These are phyloP conservation scores for Amanita subjunquillea DNA, from an alignment of 768 basidiomycete species.

Conservation along the genomic window DNA sequence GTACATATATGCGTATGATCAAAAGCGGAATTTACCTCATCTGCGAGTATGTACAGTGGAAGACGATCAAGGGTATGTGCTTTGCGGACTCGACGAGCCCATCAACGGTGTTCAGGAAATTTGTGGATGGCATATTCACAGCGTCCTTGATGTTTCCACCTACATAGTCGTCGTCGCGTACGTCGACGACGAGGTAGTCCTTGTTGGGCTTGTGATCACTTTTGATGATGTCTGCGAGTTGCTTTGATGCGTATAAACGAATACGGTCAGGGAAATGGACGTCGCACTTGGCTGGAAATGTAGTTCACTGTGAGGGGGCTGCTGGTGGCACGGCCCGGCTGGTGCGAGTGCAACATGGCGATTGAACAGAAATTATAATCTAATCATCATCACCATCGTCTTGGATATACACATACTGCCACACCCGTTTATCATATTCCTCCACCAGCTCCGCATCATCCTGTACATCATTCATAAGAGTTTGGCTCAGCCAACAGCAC, in stretches of 20 bases:
- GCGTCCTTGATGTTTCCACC: conserved; percentile 73
- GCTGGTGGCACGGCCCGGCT: neutral
- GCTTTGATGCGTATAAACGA: conserved; percentile 26
- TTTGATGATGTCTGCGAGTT: conserved; percentile 62
- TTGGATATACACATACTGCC: conserved; percentile 22
- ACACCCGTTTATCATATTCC: conserved; percentile 62
- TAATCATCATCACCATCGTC: neutral
- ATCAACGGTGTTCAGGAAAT: conserved; percentile 48
- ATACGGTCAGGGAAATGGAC: neutral
- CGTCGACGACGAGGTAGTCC: conserved; percentile 74
- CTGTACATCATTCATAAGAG: conserved; percentile 17
- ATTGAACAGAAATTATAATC: too few species aligned
- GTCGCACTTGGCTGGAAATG: conserved; percentile 28
- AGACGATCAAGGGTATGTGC: conserved; percentile 53
- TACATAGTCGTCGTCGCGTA: conserved; percentile 68
- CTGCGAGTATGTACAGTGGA: conserved; percentile 76
- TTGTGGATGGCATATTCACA: conserved; percentile 49
- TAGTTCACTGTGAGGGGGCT: conserved; percentile 17
- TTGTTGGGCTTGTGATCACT: conserved; percentile 45
- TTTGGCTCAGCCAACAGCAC: neutral
- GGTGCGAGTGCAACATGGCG: neutral
- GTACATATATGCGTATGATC: conserved; percentile 1
- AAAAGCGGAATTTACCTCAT: conserved; percentile 42
- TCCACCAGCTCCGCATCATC: conserved; percentile 66
- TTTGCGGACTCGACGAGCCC: conserved; percentile 50